Evolutionary conservation across 306 rosid genomes (phyloP), one percentile per base, ranked within the genome.

Genomic region (Inga oerstediana): DNA sequence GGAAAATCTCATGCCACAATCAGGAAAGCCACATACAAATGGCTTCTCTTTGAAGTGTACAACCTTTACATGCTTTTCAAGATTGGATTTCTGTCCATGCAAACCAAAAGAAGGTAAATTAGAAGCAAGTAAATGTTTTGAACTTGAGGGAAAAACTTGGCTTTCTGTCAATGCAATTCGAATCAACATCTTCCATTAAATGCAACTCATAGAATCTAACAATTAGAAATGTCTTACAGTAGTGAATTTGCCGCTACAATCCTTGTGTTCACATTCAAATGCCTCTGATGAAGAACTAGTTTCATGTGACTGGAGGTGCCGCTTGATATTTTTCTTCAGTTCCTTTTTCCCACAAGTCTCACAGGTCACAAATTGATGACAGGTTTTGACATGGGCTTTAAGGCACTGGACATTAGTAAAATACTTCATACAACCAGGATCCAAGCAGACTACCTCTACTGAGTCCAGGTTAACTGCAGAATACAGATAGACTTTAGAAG

Each of bases 1-100:
- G 8, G 92, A 80, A 48, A 92, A 92, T 76, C 91, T 90, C 93
- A 82, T 84, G 73, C 89, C 89, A 75, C 95, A 91, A 75, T 88
- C 90, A 3, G 85, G 67, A 79, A 90, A 88, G 86, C 90, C 51
- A 62, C 93, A 92, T 9, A 49, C 81, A 54, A 80, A 92, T 8
- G 91, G 93, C 39, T 83, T 92, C 1, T 51, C 62, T 59, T 85
- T 78, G 2, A 87, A 76, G 79, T 92, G 96, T 56, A 85, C 91
- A 41, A 85, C 96, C 74, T 84, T 90, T 52, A 80, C 68, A 65
- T 92, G 96, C 52, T 85, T 87, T 10, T 65, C 75, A 22, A 88
- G 93, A 87, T 88, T 92, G 34, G 90, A 90, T 82, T 62, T 80
- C 96, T 92, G 88, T 34, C 35, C 4, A 46, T 13, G 17, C 24